Percentiles rank a stretch among this genome's conserved stretches.
Conservation (phyloP, 192 early-diverging fungal species). For the Spizellomyces sp. region DNA sequence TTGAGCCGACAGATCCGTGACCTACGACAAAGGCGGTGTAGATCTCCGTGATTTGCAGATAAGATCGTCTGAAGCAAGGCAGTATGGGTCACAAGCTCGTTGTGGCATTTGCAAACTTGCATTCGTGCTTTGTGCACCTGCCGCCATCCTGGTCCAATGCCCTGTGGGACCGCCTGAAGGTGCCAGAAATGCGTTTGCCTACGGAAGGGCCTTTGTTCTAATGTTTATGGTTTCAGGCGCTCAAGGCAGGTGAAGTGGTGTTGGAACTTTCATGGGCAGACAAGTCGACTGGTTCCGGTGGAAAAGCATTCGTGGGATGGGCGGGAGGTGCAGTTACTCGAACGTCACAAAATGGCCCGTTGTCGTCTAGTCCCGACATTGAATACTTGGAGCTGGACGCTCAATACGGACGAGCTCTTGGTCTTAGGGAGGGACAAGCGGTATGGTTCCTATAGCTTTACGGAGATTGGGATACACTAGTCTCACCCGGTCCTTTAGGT, state of each 20-base stretch:
- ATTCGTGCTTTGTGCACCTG: conserved; percentile 73
- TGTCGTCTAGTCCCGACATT: neutral
- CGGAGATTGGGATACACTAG: neutral
- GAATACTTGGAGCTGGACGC: conserved; percentile 33
- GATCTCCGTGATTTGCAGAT: no score
- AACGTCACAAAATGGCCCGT: neutral
- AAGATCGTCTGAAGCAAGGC: neutral
- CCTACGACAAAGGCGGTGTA: no score
- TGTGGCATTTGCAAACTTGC: conserved; percentile 36
- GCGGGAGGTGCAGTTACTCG: conserved; percentile 52
- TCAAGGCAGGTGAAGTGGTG: conserved; percentile 16
- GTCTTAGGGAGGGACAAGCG: conserved; percentile 30
- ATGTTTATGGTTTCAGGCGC: conserved; percentile 6
- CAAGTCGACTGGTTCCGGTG: conserved; percentile 5
- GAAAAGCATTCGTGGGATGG: conserved; percentile 67
- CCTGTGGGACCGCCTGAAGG: conserved; percentile 68
- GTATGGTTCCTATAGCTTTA: conserved; percentile 2
- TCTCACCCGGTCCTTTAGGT: conserved; percentile 7
- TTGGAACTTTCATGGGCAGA: conserved; percentile 19
- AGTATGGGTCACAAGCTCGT: neutral
- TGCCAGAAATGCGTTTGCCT: conserved; percentile 25
- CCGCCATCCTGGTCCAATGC: conserved; percentile 74
- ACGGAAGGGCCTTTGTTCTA: neutral
- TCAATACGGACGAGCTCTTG: conserved; percentile 21
- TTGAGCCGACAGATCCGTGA: no score